Base-by-base conservation (phyloP, 768 basidiomycete species). In the Boletus vermiculosoides region DNA sequence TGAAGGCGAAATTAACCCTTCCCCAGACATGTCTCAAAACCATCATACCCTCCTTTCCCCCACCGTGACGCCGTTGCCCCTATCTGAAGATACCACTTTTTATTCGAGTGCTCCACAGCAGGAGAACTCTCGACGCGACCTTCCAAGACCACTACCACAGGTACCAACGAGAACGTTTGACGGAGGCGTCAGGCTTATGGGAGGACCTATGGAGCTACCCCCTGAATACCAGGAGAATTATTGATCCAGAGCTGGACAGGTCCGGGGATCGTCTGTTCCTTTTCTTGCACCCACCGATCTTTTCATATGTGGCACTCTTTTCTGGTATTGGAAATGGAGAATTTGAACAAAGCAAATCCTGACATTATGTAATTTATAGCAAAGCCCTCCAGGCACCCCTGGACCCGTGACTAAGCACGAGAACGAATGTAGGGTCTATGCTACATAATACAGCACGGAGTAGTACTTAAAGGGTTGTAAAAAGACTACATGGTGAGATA, bases 211-310 rank as follows among this genome's bases (percentile, higher is more conserved):
- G 4, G n/a, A 51, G 18, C 52, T 42, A 5, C 50, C 40, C 25
- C 39, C 57, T 20, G 62, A 50, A 54, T 51, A 51, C 33, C 54
- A 42, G 33, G 50, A 53, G 0, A 31, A 42, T n/a, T 20, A 58
- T 58, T 40, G 33, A 20, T 25, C 9, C n/a, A 15, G 20, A 30
- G 45, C n/a, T 28, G 31, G 9, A n/a, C n/a, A 8, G 33, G 11
- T 37, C 13, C 10, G 3, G 18, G 9, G 13, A 33, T 30, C 11
- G 15, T 9, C 5, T 34, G 8, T 18, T 22, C 15, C 15, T 44
- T 51, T 45, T 50, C 13, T 16, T 45, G n/a, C 15, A 30, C 4
- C 48, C n/a, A 28, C 16, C 6, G 16, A 46, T 30, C 5, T 11
- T 28, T 25, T 45, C 25, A 12, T 16, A 28, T n/a, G 7, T 18